phyloP scores from a whole-genome alignment of 345 rosid genomes.

The Rhizophora mangle region DNA sequence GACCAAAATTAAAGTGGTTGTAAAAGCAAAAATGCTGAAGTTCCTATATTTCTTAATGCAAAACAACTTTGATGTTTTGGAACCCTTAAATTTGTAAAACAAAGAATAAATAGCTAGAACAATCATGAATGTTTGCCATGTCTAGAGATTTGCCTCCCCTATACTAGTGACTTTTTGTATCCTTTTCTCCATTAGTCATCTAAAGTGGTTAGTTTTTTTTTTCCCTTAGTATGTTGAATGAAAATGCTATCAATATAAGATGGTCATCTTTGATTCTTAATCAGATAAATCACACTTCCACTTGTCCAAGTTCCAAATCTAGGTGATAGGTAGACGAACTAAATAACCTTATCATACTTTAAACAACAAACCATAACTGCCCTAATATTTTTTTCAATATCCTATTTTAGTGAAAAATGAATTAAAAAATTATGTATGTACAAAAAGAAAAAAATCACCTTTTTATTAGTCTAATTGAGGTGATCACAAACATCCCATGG shows the following conservation, averaged over 20 bases:
- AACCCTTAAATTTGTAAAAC: too few species aligned
- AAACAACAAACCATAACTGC: neutral
- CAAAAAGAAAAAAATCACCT: neutral
- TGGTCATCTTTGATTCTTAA: neutral
- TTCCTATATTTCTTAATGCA: too few species aligned
- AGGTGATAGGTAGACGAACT: neutral
- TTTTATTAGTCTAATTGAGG: neutral
- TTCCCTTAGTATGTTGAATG: neutral
- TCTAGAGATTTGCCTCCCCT: neutral
- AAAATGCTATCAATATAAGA: neutral
- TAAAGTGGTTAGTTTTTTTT: neutral
- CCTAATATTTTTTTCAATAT: neutral
- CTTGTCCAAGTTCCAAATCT: neutral
- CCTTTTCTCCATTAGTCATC: too few species aligned
- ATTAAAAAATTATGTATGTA: neutral
- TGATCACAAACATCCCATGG: constrained; percentile 9
- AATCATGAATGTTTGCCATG: neutral
- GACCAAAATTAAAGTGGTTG: too few species aligned
- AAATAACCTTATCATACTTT: constrained; percentile 5
- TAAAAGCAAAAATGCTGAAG: too few species aligned
- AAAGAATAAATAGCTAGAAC: too few species aligned
- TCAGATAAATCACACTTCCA: neutral
- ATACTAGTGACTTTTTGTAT: neutral
- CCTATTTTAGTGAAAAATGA: neutral
- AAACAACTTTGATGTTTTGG: too few species aligned